phyloP scores from a whole-genome alignment of 2,329 filamentous ascomycete genomes.

The Truncatella angustata region DNA sequence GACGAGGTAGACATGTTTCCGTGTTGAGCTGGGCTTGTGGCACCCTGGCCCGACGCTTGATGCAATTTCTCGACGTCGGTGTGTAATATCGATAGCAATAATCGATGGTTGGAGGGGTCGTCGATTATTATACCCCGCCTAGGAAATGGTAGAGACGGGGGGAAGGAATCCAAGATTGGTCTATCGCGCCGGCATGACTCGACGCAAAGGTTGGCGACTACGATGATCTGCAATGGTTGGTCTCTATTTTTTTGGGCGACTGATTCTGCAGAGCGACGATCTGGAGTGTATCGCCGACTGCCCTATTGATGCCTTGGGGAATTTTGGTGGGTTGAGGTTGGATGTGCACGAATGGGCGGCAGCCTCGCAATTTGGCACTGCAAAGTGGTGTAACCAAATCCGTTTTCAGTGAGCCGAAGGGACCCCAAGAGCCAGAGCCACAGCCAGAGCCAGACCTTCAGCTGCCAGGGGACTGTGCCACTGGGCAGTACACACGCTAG shows the following conservation, averaged over 20 bases:
- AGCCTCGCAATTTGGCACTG: slow-evolving; percentile 3
- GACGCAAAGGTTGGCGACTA: neutral
- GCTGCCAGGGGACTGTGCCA: no score
- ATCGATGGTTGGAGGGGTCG: slow-evolving; percentile 2
- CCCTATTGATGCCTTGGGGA: slow-evolving; percentile 6
- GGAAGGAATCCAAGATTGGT: neutral
- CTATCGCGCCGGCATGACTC: slow-evolving; percentile 8
- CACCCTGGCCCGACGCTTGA: no score
- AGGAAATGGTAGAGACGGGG: neutral
- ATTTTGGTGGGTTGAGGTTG: neutral
- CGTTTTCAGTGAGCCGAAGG: neutral
- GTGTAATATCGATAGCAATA: slow-evolving; percentile 1
- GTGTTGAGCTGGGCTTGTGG: slow-evolving; percentile 6
- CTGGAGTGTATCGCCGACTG: no score
- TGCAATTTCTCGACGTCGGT: no score
- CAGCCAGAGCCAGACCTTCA: no score
- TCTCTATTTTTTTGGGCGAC: neutral
- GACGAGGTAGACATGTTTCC: slow-evolving; percentile 58
- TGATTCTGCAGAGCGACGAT: no score
- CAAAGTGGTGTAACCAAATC: neutral
- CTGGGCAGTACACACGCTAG: no score
- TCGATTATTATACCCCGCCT: slow-evolving; percentile 3
- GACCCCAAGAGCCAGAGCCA: no score
- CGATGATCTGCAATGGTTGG: neutral
- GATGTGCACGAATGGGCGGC: slow-evolving; percentile 1